Evolutionary conservation across 441 rosid species (phyloP), one percentile per base, ranked within the genome.

Genomic region (Populus trichocarpa): DNA sequence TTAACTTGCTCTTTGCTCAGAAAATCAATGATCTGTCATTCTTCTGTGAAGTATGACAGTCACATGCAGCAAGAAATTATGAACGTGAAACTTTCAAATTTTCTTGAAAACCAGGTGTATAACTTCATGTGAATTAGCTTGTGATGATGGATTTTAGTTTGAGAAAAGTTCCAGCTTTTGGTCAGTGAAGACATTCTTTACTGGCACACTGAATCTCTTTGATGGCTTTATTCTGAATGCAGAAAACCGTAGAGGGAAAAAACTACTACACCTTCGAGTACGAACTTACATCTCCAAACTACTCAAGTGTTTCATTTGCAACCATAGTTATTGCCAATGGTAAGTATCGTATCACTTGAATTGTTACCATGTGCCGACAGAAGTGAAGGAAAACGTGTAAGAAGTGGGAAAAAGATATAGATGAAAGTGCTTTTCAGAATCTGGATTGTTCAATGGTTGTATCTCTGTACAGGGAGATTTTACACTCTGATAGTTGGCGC

Each of bases 401-500:
- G 53, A 9, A 2, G 5, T 46, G 8, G 14, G 53, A 8, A 20
- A 20, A 38, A 70, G 25, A 36, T 35, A n/a, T 0, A 22, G n/a
- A 67, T 67, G 28, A 30, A 22, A 1, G 32, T 22, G 66, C 33
- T 26, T 65, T 28, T 42, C 32, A 67, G 33, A 67, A 67, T 22
- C 65, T 61, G 65, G 65, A 22, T 61, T 57, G 64, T 2, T n/a
- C 64, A 57, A 20, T 26, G 40, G 36, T 69, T 71, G 82, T 53
- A 4, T 8, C 50, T 77, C 38, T 85, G 59, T 53, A 5, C 75
- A 96, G 97, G 91, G 79, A 90, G 97, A 81, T 93, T 82, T 78
- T 96, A 93, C 90, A 96, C 99, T 0, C 79, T 96, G 78, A 88
- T 87, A 16, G 99, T 94, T 11, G 98, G 86, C 76, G 98, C 98